Evolutionary conservation across 345 rosid genomes (phyloP), one percentile per base, ranked within the genome.

Genomic region (Eucalyptus camaldulensis): DNA sequence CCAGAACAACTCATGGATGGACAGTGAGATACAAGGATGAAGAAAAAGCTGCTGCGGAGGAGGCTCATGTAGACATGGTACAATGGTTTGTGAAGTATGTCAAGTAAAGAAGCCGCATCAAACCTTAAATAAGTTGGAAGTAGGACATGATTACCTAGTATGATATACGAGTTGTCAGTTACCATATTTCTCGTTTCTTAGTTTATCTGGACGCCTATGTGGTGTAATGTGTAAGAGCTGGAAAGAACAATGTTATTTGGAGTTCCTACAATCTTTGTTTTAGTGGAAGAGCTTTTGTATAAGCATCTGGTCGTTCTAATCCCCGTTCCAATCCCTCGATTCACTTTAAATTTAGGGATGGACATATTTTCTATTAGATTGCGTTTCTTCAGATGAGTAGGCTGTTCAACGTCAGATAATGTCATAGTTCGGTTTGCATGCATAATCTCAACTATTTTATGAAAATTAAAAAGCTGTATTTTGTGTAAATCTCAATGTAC

Each of bases 1-100:
- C 99, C 6, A 90, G 93, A 86, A 95, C 94, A 25, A 67, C 88
- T 6, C 99, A 96, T n/a, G 98, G 98, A 45, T 96, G 98, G 98
- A 93, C 95, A 7, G 92, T 95, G n/a, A 93, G 99, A 91, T 97
- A 94, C 91, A 83, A 90, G 8, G 89, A 22, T 5, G 91, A 92
- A 87, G 95, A 97, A 90, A 92, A 92, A 88, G 86, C 85, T 33
- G 97, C 94, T 10, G 98, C 98, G 33, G 88, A 90, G 54, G 96
- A 96, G 91, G 98, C 99, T 67, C 98, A 96, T 93, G 89, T 89
- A 51, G 86, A 95, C 92, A 88, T 93, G 94, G 53, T 96, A 49
- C 92, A 93, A 27, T 96, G 97, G 98, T 93, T 96, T 86, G 80
- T 87, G 47, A 92, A 94, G 90, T 88, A 93, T 90, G 92, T 95